phyloP scores from a whole-genome alignment of 2,329 filamentous ascomycete species.

The Colletotrichum falcatum region DNA sequence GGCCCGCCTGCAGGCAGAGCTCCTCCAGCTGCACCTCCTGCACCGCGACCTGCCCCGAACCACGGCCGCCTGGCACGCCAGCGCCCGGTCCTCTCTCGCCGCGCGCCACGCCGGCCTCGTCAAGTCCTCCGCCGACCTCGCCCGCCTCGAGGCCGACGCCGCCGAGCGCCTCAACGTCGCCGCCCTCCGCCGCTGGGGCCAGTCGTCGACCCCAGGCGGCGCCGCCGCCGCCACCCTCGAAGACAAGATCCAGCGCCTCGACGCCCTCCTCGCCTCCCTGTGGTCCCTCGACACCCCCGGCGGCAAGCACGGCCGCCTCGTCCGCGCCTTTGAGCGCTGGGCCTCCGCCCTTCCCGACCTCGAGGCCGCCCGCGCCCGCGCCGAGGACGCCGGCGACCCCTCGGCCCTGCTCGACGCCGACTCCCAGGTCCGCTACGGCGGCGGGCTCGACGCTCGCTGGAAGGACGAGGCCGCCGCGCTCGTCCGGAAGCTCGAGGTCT shows the following conservation, averaged over 20 bases:
- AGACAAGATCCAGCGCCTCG: conserved; percentile 68
- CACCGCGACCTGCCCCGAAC: conserved; percentile 65
- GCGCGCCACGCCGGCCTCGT: conserved; percentile 57
- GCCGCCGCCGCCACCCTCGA: conserved; percentile 53
- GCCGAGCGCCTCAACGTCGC: conserved; percentile 63
- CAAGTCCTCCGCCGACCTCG: conserved; percentile 50
- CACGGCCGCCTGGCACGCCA: conserved; percentile 65
- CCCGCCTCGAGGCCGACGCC: conserved; percentile 54
- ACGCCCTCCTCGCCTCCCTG: conserved; percentile 66
- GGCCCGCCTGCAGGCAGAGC: conserved; percentile 70
- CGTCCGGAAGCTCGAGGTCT: conserved; percentile 65
- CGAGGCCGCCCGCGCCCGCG: conserved; percentile 55
- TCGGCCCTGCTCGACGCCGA: conserved; percentile 48
- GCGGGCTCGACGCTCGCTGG: conserved; percentile 68
- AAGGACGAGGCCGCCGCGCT: conserved; percentile 67
- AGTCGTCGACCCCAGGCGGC: too few relatives aligned
- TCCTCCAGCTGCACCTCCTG: conserved; percentile 74
- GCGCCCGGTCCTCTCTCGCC: conserved; percentile 63
- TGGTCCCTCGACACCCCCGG: conserved; percentile 68
- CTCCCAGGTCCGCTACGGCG: conserved; percentile 61
- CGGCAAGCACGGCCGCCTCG: conserved; percentile 67
- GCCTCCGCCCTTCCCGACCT: conserved; percentile 60
- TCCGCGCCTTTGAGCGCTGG: conserved; percentile 72
- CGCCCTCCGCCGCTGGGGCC: conserved; percentile 65
- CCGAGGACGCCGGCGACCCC: conserved; percentile 49